Evolutionary conservation across 805 yeast genomes (phyloP).

Genomic region (Cyberlindnera mycetangii): DNA sequence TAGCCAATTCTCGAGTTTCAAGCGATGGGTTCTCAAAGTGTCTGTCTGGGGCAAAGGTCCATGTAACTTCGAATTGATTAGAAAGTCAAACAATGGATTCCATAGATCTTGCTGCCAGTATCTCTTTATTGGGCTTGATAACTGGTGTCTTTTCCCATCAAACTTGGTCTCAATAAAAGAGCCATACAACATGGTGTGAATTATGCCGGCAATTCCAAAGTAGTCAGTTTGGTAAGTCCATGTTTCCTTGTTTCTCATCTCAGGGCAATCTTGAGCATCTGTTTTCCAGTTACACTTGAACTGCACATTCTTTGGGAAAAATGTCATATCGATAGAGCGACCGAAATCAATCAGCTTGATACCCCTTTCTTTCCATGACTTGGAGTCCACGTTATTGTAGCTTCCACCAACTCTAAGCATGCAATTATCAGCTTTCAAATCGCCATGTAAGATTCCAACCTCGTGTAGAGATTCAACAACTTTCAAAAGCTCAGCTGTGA

Average conservation of each 20-base stretch:
- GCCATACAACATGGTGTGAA: constrained; percentile 75
- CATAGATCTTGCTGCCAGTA: constrained; percentile 78
- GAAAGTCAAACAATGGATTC: constrained; percentile 58
- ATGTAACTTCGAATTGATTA: constrained; percentile 54
- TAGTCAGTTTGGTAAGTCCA: constrained; percentile 86
- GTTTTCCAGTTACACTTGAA: constrained; percentile 61
- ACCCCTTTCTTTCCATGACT: constrained; percentile 41
- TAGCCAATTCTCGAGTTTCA: constrained; percentile 43
- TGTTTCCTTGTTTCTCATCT: constrained; percentile 53
- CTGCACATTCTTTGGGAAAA: constrained; percentile 47
- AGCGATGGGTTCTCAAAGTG: constrained; percentile 34
- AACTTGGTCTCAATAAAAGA: constrained; percentile 47
- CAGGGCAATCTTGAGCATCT: constrained; percentile 70
- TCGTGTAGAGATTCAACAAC: constrained; percentile 61
- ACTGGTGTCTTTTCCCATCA: constrained; percentile 31
- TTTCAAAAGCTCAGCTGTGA: constrained; percentile 62
- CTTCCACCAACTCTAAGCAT: constrained; percentile 55
- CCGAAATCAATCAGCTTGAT: constrained; percentile 77
- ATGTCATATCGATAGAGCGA: constrained; percentile 65
- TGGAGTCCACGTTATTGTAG: constrained; percentile 16
- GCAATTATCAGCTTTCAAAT: constrained; percentile 81
- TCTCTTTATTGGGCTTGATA: constrained; percentile 53
- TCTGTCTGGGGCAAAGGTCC: constrained; percentile 41
- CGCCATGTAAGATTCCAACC: constrained; percentile 75
- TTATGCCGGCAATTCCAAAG: constrained; percentile 72